Percentiles rank a stretch among this genome's conserved stretches.
Evolutionary conservation across 2,329 filamentous ascomycete genomes (phyloP).

Genomic region (Leptographium wingfieldii): DNA sequence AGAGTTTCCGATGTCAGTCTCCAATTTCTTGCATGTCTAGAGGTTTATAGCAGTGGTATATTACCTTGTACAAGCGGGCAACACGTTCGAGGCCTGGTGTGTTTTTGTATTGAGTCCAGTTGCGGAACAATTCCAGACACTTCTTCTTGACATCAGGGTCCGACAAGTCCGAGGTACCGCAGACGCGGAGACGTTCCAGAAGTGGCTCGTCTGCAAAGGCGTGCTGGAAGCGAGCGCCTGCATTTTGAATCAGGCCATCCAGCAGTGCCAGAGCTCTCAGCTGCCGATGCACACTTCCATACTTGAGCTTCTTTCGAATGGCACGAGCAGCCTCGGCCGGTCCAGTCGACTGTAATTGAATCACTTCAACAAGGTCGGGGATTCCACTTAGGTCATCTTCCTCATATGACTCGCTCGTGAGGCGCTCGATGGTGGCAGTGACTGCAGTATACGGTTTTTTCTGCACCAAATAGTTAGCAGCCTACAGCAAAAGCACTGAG

Average conservation of each 20-base stretch:
- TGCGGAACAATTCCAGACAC: slow-evolving; percentile 72
- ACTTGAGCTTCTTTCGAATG: slow-evolving; percentile 96
- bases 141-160: slow-evolving; percentile 80
- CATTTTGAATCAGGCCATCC: slow-evolving; percentile 90
- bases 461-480: slow-evolving; percentile 19
- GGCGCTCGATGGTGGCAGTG: slow-evolving; percentile 79
- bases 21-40: not conserved
- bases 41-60: not conserved
- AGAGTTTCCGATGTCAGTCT: not conserved
- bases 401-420: slow-evolving; percentile 80
- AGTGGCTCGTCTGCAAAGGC: slow-evolving; percentile 83
- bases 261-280: slow-evolving; percentile 78
- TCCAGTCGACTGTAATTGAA: slow-evolving; percentile 77
- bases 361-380: slow-evolving; percentile 85
- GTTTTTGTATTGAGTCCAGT: slow-evolving; percentile 79
- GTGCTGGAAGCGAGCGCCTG: slow-evolving; percentile 73
- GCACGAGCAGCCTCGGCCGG: slow-evolving; percentile 83
- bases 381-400: slow-evolving; percentile 88
- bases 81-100: slow-evolving; percentile 71
- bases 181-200: slow-evolving; percentile 78
- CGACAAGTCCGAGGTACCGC: slow-evolving; percentile 72
- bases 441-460: slow-evolving; percentile 90
- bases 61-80: slow-evolving; percentile 59
- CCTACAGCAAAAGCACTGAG: not conserved
- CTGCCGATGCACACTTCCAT: slow-evolving; percentile 88